Evolutionary conservation across 805 yeast genomes (phyloP), one percentile per base, ranked within the genome.

Genomic region (Wickerhamiella shivajii): DNA sequence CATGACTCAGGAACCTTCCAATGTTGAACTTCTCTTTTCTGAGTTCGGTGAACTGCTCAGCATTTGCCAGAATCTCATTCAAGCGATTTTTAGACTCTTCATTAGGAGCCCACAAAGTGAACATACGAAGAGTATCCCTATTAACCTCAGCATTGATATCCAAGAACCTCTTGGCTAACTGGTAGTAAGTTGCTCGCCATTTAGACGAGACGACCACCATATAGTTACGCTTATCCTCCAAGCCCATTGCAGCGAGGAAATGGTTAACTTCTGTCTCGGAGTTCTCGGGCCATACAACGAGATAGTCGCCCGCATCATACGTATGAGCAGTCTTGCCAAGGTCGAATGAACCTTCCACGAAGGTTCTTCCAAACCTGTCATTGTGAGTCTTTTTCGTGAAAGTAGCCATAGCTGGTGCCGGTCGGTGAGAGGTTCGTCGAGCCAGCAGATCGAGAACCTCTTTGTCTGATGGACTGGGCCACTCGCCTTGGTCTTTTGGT

Each of bases 201-300:
- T 2, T 75, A 59, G 43, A 64, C 65, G 45, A 74, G 55, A 27
- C 64, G 58, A 39, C 73, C 66, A 13, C 73, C 69, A 10, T 46
- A 44, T 21, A 67, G 62, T 36, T n/a, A 4, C 56, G 55, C 39
- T 65, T 67, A 17, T 50, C 58, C 9, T 59, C 47, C 35, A 78
- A 59, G 24, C 61, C 66, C 33, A 79, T 68, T 6, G 74, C 71
- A 23, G 56, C 44, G 36, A 73, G 55, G 38, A 81, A 74, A 23
- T 53, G 56, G 3, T 55, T 58, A 12, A 77, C 69, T 42, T 71
- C 63, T 50, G 73, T 75, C 43, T 69, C 59, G 1, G 81, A 59
- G 51, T 81, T 81, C 2, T 78, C 69, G 19, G 93, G 92, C 84
- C 90, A 77, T 25, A 81, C 58, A n/a, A 81, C 90, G 39, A 80